A percentile compares a stretch with the other conserved stretches of the same genome.
Evolutionary conservation across 306 rosid genomes (phyloP).

Genomic region (Pterocarpus santalinus): DNA sequence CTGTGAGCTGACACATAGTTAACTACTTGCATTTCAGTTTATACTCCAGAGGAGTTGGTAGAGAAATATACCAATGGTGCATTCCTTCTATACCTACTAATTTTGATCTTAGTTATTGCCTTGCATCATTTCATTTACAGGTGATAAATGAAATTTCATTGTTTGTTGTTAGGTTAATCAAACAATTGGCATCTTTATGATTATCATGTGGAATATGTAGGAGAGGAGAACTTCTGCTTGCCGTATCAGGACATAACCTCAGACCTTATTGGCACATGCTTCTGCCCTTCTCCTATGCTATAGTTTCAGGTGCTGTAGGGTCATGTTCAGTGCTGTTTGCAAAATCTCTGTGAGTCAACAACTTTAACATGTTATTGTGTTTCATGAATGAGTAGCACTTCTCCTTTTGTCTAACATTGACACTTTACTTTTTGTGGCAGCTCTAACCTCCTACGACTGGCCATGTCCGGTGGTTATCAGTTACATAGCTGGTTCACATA

Average conservation of each 20-base stretch:
- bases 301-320: constrained; percentile 98
- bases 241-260: constrained; percentile 82
- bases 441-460: constrained; percentile 87
- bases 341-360: constrained; percentile 89
- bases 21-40: constrained; percentile 69
- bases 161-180: constrained; percentile 25
- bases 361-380: constrained; percentile 40
- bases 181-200: constrained; percentile 20
- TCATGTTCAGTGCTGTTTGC: constrained; percentile 98
- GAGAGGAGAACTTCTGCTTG: constrained; percentile 81
- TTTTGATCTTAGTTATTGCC: constrained; percentile 77
- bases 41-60: constrained; percentile 92
- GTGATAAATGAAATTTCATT: constrained; percentile 55
- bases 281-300: constrained; percentile 93
- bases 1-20: constrained; percentile 41
- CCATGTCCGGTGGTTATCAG: constrained; percentile 86
- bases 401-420: constrained; percentile 41
- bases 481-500: constrained; percentile 98
- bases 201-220: constrained; percentile 60
- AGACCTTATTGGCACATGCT: constrained; percentile 87
- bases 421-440: constrained; percentile 56
- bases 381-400: constrained; percentile 26
- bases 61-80: constrained; percentile 90
- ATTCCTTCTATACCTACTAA: constrained; percentile 87
- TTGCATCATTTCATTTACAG: constrained; percentile 84